Conservation (phyloP, 2,329 filamentous ascomycete genomes). For the Botryotinia convoluta region DNA sequence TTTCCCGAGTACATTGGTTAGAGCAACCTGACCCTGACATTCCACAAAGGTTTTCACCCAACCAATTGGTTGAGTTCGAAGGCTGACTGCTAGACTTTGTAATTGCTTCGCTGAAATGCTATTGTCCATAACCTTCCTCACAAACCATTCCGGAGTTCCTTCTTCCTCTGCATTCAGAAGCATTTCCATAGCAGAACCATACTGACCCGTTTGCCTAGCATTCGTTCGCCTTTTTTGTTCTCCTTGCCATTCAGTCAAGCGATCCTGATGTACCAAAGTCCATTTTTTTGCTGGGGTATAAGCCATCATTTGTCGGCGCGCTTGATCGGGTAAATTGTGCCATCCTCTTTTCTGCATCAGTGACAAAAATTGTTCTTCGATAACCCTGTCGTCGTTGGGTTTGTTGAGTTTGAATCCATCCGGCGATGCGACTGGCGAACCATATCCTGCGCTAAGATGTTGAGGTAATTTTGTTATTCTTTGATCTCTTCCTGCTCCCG, state of each 20-base stretch:
- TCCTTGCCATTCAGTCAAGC: constrained; percentile 87
- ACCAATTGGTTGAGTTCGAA: constrained; percentile 93
- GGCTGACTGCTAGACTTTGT: constrained; percentile 87
- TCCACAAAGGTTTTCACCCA: constrained; percentile 98
- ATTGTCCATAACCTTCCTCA: constrained; percentile 95
- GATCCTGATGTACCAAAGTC: constrained; percentile 94
- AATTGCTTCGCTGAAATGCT: constrained; percentile 87
- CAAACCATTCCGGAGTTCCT: constrained; percentile 96
- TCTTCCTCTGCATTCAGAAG: constrained; percentile 85
- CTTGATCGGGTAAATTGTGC: constrained; percentile 95
- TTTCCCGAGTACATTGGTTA: constrained; percentile 90
- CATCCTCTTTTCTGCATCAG: constrained; percentile 97
- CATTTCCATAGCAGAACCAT: constrained; percentile 64
- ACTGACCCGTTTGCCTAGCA: constrained; percentile 67
- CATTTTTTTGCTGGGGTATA: constrained; percentile 96
- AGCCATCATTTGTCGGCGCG: constrained; percentile 90
- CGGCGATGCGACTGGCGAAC: constrained; percentile 26
- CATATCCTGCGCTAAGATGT: constrained; percentile 28
- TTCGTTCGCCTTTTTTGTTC: constrained; percentile 85
- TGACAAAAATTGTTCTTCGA: constrained; percentile 87
- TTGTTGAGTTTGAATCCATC: constrained; percentile 60
- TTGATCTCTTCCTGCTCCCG: constrained; percentile 45
- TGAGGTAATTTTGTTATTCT: constrained; percentile 53
- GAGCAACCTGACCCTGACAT: constrained; percentile 91
- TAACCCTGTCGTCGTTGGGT: constrained; percentile 75